A percentile compares a stretch with the other conserved stretches of the same genome.
phyloP scores from a whole-genome alignment of 1,284 basidiomycete species.

The Lentinula novae-zelandiae region DNA sequence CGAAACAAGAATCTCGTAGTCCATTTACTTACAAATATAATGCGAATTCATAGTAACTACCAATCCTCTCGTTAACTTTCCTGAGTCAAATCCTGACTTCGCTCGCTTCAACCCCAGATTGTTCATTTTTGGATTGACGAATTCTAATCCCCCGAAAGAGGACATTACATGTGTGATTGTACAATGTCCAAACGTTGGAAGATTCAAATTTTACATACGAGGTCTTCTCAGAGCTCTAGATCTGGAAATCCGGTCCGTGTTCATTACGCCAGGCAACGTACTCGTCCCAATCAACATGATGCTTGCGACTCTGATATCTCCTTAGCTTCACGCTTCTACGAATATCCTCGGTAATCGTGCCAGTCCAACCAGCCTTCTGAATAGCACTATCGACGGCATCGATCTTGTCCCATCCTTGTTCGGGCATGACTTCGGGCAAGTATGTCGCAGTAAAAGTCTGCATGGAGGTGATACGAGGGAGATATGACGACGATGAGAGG shows the following conservation, averaged over 20 bases:
- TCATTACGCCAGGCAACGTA: conserved; percentile 70
- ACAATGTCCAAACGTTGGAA: too few species aligned
- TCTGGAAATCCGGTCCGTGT: conserved; percentile 24
- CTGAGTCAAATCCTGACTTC: neutral
- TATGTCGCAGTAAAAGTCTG: conserved; percentile 84
- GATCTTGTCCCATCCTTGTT: conserved; percentile 90
- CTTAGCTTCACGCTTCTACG: conserved; percentile 75
- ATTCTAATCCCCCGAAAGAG: neutral
- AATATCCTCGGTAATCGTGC: conserved; percentile 79
- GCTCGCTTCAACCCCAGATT: neutral
- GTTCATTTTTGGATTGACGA: neutral
- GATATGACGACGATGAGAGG: conserved; percentile 57
- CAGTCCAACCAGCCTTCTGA: conserved; percentile 88
- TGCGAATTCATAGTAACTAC: neutral
- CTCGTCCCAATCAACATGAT: conserved; percentile 70
- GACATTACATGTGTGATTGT: neutral
- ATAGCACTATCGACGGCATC: conserved; percentile 91
- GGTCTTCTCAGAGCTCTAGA: neutral
- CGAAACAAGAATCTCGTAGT: neutral
- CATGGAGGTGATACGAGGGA: conserved; percentile 51
- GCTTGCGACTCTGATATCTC: conserved; percentile 84
- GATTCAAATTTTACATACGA: too few species aligned
- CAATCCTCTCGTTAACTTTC: neutral
- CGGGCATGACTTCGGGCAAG: conserved; percentile 89
- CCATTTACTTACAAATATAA: neutral